Evolutionary conservation across 176 grass and related monocot genomes (phyloP).

Genomic region (Avena insularis): DNA sequence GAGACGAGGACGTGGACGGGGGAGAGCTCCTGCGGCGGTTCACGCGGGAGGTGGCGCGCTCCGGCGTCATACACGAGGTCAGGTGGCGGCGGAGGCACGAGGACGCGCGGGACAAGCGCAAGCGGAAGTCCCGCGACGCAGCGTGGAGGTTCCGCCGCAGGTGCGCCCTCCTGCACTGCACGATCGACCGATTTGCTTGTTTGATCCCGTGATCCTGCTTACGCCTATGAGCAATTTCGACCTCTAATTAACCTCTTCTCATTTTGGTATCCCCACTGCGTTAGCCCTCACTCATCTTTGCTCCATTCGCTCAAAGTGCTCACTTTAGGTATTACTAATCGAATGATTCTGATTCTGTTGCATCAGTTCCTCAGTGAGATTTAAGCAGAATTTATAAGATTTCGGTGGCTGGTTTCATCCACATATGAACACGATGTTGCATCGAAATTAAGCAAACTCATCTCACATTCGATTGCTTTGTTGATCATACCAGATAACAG

Average conservation of each 20-base stretch:
- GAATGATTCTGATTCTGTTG: neutral
- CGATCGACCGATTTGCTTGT: neutral
- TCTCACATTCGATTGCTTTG: neutral
- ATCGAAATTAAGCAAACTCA: neutral
- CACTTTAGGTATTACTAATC: neutral
- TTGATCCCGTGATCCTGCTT: neutral
- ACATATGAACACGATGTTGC: neutral
- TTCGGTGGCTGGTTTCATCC: neutral
- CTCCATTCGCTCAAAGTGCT: neutral
- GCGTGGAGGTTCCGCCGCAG: constrained; percentile 47
- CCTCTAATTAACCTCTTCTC: neutral
- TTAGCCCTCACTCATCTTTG: neutral
- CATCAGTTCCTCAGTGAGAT: neutral
- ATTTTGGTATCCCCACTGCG: neutral
- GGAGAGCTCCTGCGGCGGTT: constrained; percentile 58
- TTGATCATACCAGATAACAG: neutral
- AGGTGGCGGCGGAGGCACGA: constrained; percentile 65
- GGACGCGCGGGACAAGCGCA: constrained; percentile 65
- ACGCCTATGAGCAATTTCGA: neutral
- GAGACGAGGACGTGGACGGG: constrained; percentile 50
- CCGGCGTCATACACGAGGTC: constrained; percentile 70
- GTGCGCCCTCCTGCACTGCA: neutral
- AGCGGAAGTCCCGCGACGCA: constrained; percentile 57
- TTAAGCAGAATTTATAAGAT: neutral
- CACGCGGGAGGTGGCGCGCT: constrained; percentile 51